Evolutionary conservation across 805 yeast genomes (phyloP).

Genomic region (Starmerella khaoyaiensis): DNA sequence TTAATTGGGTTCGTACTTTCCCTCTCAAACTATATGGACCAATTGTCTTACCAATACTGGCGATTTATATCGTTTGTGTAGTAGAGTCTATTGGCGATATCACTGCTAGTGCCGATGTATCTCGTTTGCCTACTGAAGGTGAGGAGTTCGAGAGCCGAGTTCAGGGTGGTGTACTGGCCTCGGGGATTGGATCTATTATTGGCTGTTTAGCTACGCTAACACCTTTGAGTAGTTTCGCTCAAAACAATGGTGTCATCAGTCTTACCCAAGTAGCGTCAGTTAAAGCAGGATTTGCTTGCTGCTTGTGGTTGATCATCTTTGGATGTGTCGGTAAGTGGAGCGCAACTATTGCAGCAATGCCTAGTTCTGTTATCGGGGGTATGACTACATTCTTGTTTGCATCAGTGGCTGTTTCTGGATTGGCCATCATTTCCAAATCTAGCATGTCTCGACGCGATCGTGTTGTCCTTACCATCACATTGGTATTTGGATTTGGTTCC

Average conservation of each 20-base stretch:
- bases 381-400: constrained; percentile 70
- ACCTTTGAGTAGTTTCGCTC: constrained; percentile 89
- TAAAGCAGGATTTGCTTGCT: constrained; percentile 66
- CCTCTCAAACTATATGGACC: constrained; percentile 69
- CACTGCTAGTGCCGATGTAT: constrained; percentile 87
- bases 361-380: constrained; percentile 71
- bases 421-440: constrained; percentile 44
- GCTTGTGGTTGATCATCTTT: constrained; percentile 69
- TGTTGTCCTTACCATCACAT: constrained; percentile 52
- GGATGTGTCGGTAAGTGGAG: constrained; percentile 80
- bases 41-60: constrained; percentile 69
- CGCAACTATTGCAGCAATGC: constrained; percentile 77
- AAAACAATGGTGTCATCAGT: constrained; percentile 88
- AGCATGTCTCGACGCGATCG: constrained; percentile 59
- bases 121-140: constrained; percentile 75
- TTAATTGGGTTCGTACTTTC: constrained; percentile 81
- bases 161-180: constrained; percentile 88
- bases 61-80: constrained; percentile 67
- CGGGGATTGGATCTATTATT: constrained; percentile 66
- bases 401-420: constrained; percentile 64
- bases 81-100: constrained; percentile 94
- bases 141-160: constrained; percentile 66
- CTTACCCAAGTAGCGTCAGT: constrained; percentile 85
- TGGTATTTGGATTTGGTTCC: constrained; percentile 56
- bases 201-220: constrained; percentile 72